A percentile compares a stretch with the other conserved stretches of the same genome.
phyloP scores from a whole-genome alignment of 2,329 filamentous ascomycete species.

The Penicillium sp. region DNA sequence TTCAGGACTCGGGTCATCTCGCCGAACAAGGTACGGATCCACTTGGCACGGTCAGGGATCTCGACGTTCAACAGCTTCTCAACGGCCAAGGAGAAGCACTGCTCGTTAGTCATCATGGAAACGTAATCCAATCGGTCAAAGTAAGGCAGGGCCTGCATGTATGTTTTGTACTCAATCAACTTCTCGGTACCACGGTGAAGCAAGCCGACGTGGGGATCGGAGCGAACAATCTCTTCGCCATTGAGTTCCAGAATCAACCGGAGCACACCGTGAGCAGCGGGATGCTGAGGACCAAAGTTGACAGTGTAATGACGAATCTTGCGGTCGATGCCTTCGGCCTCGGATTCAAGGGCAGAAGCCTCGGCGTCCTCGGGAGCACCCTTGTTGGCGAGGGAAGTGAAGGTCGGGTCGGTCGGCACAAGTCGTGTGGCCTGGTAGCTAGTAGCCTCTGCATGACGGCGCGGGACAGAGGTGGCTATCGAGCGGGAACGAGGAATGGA shows the following conservation, averaged over 20 bases:
- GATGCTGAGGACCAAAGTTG: slow-evolving; percentile 99
- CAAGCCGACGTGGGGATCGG: slow-evolving; percentile 94
- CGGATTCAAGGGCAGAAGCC: slow-evolving; percentile 48
- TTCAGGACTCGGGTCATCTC: slow-evolving; percentile 94
- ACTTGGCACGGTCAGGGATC: slow-evolving; percentile 92
- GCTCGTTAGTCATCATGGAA: slow-evolving; percentile 99
- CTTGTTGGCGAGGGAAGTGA: slow-evolving; percentile 46
- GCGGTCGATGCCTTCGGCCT: slow-evolving; percentile 52
- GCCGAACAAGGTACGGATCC: slow-evolving; percentile 90
- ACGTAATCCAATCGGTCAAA: slow-evolving; percentile 99
- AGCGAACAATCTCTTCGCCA: slow-evolving; percentile 94
- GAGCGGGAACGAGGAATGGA: slow-evolving; percentile 50
- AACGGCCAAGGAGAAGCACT: slow-evolving; percentile 91
- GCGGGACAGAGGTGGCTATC: slow-evolving; percentile 56
- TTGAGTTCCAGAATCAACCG: slow-evolving; percentile 96
- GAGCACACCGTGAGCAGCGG: slow-evolving; percentile 95
- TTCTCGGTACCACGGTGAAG: slow-evolving; percentile 98
- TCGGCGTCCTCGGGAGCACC: slow-evolving; percentile 42
- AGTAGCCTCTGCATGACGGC: slow-evolving; percentile 52
- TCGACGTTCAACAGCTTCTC: slow-evolving; percentile 98
- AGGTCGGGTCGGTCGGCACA: slow-evolving; percentile 57
- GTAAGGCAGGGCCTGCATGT: slow-evolving; percentile 95
- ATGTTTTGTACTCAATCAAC: slow-evolving; percentile 99
- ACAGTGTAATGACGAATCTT: slow-evolving; percentile 99
- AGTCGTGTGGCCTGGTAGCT: slow-evolving; percentile 53